Conservation (phyloP, 176 grass and related monocot genomes). For the Carex parvula region DNA sequence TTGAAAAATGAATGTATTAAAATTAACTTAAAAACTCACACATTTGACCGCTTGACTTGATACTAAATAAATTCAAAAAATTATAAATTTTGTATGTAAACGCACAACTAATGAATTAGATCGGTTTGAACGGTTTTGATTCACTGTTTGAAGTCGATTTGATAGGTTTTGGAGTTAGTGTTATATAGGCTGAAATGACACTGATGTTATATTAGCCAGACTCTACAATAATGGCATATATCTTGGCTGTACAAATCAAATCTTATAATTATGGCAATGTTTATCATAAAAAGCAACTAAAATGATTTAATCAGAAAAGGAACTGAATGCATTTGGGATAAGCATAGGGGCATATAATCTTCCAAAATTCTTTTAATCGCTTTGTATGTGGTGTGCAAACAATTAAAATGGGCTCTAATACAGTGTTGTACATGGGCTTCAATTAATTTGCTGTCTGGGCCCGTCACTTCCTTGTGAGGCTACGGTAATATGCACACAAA, state of each 20-base stretch:
- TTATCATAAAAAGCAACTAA: neutral
- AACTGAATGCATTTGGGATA: neutral
- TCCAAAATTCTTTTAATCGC: neutral
- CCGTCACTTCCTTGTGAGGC: neutral
- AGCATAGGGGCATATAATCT: neutral
- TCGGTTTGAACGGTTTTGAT: no score
- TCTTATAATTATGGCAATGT: neutral
- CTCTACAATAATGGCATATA: neutral
- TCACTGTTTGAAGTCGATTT: no score
- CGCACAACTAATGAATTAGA: no score
- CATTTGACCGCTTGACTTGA: no score
- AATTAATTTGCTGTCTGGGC: neutral
- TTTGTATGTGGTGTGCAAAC: neutral
- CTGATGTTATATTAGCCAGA: no score
- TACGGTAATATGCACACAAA: no score
- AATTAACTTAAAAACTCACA: no score
- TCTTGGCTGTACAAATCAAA: neutral
- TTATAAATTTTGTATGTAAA: no score
- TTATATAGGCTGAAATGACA: no score
- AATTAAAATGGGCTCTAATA: neutral
- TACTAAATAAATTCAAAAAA: no score
- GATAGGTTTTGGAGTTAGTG: no score
- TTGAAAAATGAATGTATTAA: no score
- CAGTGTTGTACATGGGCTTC: neutral
- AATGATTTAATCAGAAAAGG: neutral